phyloP scores from a whole-genome alignment of 495 filamentous ascomycete genomes.

The Penicillium samsonianum region DNA sequence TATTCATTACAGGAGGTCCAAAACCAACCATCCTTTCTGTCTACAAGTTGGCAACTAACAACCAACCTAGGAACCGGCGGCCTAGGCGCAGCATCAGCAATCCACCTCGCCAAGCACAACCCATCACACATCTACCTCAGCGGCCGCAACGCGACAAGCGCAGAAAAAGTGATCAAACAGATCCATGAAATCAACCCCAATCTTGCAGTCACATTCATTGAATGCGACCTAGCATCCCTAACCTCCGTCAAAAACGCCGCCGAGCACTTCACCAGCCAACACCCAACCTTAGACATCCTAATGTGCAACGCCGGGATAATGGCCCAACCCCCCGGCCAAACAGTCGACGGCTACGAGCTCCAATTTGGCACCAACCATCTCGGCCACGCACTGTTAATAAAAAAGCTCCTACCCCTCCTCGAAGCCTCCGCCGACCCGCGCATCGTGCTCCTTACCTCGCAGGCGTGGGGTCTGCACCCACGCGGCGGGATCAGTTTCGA shows the following conservation, averaged over 20 bases:
- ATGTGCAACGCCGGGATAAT: conserved; percentile 73
- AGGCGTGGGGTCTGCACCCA: conserved; percentile 36
- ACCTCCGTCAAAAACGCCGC: conserved; percentile 41
- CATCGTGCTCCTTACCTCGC: conserved; percentile 45
- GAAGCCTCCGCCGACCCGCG: conserved; percentile 18
- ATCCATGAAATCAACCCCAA: conserved; percentile 40
- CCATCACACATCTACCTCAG: conserved; percentile 60
- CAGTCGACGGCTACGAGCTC: conserved; percentile 64
- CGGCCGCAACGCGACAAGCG: conserved; percentile 50
- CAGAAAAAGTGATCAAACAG: conserved; percentile 33
- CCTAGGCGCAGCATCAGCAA: conserved; percentile 56
- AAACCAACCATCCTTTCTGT: background rate
- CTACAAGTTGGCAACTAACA: background rate
- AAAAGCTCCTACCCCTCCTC: conserved; percentile 58
- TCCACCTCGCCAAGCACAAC: conserved; percentile 54
- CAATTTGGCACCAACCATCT: conserved; percentile 72
- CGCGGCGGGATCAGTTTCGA: conserved; percentile 53
- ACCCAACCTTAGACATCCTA: conserved; percentile 53
- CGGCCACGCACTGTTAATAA: conserved; percentile 63
- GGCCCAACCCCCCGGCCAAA: conserved; percentile 46
- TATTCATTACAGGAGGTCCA: conserved; percentile 61
- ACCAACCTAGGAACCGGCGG: conserved; percentile 44
- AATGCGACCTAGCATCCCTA: conserved; percentile 50
- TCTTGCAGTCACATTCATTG: conserved; percentile 37
- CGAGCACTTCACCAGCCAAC: conserved; percentile 31